These are phyloP conservation scores for Cinchona pubescens DNA, from an alignment of 257 asterid species.

Conservation along the genomic window DNA sequence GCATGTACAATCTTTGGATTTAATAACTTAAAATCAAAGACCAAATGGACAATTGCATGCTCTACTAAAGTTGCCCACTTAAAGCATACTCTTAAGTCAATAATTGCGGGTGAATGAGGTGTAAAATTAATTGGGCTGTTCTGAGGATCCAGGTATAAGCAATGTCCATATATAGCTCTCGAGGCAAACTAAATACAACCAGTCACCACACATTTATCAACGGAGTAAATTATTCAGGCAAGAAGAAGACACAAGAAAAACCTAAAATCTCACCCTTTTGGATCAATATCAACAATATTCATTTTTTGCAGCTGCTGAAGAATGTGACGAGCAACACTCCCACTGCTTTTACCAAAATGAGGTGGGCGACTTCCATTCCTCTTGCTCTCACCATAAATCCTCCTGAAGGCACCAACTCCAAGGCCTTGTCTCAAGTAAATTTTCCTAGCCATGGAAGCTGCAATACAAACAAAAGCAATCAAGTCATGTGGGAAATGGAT, in stretches of 20 bases:
- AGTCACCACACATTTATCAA: too few species aligned
- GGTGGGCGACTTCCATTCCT: conserved; percentile 72
- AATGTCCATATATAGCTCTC: background rate
- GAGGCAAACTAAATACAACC: background rate
- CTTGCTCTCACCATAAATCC: conserved; percentile 87
- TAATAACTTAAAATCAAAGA: background rate
- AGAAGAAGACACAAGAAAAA: background rate
- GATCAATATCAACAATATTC: conserved; percentile 54
- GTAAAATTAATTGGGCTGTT: background rate
- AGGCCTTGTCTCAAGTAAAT: conserved; percentile 73
- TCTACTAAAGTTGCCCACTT: background rate
- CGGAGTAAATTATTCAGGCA: background rate
- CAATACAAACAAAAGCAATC: conserved; percentile 11
- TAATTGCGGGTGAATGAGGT: background rate
- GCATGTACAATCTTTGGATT: background rate
- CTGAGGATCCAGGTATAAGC: too few species aligned
- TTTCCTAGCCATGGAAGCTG: conserved; percentile 91
- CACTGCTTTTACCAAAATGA: conserved; percentile 65
- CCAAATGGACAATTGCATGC: background rate
- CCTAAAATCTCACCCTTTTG: conserved; percentile 47
- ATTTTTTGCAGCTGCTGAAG: conserved; percentile 57
- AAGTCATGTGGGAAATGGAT: too few species aligned
- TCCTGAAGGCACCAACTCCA: conserved; percentile 77
- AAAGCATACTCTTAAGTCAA: background rate
- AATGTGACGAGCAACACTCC: conserved; percentile 63